These are phyloP conservation scores for Russula foetens DNA, from an alignment of 768 basidiomycete species.

Conservation along the genomic window DNA sequence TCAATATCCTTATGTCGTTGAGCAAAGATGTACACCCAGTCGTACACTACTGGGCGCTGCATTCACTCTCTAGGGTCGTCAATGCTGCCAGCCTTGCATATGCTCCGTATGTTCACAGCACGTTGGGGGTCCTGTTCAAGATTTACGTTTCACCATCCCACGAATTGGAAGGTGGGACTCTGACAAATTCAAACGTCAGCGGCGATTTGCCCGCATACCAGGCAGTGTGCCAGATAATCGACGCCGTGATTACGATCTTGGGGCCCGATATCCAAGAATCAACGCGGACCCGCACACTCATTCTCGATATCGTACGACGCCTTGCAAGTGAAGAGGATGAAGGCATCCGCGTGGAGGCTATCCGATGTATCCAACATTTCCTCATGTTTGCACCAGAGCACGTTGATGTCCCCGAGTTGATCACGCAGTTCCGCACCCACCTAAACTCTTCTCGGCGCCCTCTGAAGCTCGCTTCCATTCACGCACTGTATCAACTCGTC, in stretches of 20 bases:
- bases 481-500: conserved; percentile 93
- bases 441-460: conserved; percentile 75
- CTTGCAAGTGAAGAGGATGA: conserved; percentile 84
- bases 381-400: conserved; percentile 90
- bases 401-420: conserved; percentile 72
- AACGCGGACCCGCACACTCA: conserved; percentile 62
- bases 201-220: conserved; percentile 92
- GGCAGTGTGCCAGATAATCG: conserved; percentile 83
- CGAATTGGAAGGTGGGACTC: conserved; percentile 84
- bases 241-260: conserved; percentile 86
- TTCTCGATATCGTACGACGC: conserved; percentile 79
- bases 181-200: conserved; percentile 74
- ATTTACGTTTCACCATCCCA: conserved; percentile 86
- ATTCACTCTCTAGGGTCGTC: conserved; percentile 78
- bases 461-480: conserved; percentile 89
- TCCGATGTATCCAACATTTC: conserved; percentile 94
- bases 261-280: conserved; percentile 96
- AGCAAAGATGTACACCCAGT: conserved; percentile 94
- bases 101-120: conserved; percentile 79
- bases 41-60: conserved; percentile 91
- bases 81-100: conserved; percentile 89
- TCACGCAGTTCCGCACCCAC: conserved; percentile 69
- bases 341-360: conserved; percentile 84
- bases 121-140: conserved; percentile 84
- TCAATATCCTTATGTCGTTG: conserved; percentile 91